Evolutionary conservation across 2,329 filamentous ascomycete species (phyloP).

Genomic region (Apiospora arundinis): DNA sequence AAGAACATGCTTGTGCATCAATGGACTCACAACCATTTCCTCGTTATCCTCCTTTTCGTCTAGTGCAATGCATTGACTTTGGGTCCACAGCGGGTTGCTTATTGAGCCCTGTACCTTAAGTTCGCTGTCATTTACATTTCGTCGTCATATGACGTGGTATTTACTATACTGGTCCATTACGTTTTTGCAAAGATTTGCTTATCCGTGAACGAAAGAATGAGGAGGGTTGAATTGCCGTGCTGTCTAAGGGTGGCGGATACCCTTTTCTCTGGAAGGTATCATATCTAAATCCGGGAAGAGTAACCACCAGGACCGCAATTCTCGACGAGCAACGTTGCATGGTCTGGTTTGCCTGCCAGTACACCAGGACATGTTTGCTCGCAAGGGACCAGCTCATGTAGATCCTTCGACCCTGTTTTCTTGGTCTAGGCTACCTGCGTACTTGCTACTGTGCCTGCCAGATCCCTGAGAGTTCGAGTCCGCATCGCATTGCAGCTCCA

Average conservation of each 20-base stretch:
- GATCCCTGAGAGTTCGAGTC: not conserved
- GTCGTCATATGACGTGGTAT: conserved; percentile 2
- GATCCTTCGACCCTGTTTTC: not conserved
- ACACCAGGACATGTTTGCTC: not conserved
- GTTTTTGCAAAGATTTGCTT: not conserved
- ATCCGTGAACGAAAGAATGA: not conserved
- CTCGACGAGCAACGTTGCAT: not conserved
- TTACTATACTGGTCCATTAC: not conserved
- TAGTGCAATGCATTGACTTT: conserved; percentile 5
- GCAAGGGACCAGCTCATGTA: not conserved
- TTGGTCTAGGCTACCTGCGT: not conserved
- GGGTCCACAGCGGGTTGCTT: not conserved
- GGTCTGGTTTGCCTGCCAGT: not conserved
- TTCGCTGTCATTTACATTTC: not conserved
- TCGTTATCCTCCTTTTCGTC: not conserved
- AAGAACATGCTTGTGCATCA: not conserved
- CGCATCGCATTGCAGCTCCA: not conserved
- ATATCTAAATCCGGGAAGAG: not conserved
- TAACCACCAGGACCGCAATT: not conserved
- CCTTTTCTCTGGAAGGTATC: not conserved
- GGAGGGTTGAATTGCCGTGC: not conserved
- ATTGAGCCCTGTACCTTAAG: conserved; percentile 6
- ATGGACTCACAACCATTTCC: not conserved
- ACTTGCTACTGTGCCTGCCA: not conserved
- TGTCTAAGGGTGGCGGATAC: not conserved